phyloP scores from a whole-genome alignment of 352 stramenopile species.

The Saprolegnia diclina region DNA sequence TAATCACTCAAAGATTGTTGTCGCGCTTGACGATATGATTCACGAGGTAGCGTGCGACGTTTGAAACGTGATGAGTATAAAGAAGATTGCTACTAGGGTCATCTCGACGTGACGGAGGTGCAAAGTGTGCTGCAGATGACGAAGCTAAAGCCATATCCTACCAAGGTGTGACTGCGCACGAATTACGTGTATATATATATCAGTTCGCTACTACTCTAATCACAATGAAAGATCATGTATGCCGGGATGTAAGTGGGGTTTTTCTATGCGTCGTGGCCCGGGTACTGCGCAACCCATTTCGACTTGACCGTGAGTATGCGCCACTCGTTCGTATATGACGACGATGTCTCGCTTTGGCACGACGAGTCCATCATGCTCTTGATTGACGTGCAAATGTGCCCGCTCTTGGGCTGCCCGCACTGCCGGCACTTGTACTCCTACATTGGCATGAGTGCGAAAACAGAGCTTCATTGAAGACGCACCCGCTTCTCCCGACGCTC shows the following conservation, averaged over 20 bases:
- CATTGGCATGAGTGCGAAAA: not conserved
- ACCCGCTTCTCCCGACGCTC: constrained; percentile 21
- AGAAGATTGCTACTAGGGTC: constrained; percentile 14
- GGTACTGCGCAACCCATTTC: constrained; percentile 20
- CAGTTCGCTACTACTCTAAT: not conserved
- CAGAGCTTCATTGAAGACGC: not conserved
- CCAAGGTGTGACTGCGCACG: constrained; percentile 29
- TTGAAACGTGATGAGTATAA: constrained; percentile 1
- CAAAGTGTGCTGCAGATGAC: constrained; percentile 48
- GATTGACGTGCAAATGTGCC: constrained; percentile 25
- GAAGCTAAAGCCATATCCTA: constrained; percentile 43
- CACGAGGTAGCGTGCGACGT: constrained; percentile 40
- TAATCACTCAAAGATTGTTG: constrained; percentile 62
- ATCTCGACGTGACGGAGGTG: constrained; percentile 20
- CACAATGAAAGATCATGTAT: too few relatives aligned
- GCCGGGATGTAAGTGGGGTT: not conserved
- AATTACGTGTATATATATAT: not conserved
- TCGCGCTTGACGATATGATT: constrained; percentile 61
- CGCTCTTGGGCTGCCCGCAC: constrained; percentile 27
- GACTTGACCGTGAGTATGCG: constrained; percentile 22
- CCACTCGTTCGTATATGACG: constrained; percentile 24
- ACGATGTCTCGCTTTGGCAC: constrained; percentile 18
- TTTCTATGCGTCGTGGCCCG: constrained; percentile 1
- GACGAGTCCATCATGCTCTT: constrained; percentile 28
- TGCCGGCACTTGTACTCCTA: constrained; percentile 29